Base-by-base conservation (phyloP, 371 early-diverging fungal species). In the Dinochytrium kinnereticum region DNA sequence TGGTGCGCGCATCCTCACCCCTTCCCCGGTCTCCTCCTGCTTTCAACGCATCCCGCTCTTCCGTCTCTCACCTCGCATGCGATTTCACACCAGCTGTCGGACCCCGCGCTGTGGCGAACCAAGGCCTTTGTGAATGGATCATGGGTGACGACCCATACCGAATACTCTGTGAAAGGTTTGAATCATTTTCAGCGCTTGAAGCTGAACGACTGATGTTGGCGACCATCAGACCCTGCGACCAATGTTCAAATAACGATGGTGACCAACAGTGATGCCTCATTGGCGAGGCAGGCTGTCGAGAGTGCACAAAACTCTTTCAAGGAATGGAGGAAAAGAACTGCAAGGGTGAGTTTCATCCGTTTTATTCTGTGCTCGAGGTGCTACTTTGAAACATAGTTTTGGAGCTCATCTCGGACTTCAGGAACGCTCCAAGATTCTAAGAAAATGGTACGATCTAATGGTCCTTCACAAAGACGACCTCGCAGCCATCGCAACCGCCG, bases 401-500 rank as follows among this genome's bases (percentile, higher is more conserved):
- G 10, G 17, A 5, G 44, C 26, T 59, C 17, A 59, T 1, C n/a
- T 17, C 40, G 10, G 24, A 13, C 24, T 55, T 34, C 64, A 74
- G 74, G 64, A 70, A 44, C 75, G 75, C 13, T 26, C 65, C 26
- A 31, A 1, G 19, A 70, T 74, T 40, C 70, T 74, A 1, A 13
- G 24, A 19, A 21, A 34, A 17, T 74, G 75, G 75, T 10, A 64
- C 40, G 36, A 28, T 0, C 65, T 61, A 17, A 31, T 74, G 21
- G 21, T 69, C 15, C 40, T 49, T 21, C 30, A 70, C 39, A 28
- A 10, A 19, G 65, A 69, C 15, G 70, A 74, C 28, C 66, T 74
- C 17, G 79, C 79, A 26, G 50, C 30, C 57, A 76, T 80, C n/a
- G 61, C 75, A 40, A 73, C 76, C 17, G 30, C 69, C 37, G 82